These are phyloP conservation scores for Themeda triandra DNA, from an alignment of 176 grass and related monocot genomes.

Conservation along the genomic window DNA sequence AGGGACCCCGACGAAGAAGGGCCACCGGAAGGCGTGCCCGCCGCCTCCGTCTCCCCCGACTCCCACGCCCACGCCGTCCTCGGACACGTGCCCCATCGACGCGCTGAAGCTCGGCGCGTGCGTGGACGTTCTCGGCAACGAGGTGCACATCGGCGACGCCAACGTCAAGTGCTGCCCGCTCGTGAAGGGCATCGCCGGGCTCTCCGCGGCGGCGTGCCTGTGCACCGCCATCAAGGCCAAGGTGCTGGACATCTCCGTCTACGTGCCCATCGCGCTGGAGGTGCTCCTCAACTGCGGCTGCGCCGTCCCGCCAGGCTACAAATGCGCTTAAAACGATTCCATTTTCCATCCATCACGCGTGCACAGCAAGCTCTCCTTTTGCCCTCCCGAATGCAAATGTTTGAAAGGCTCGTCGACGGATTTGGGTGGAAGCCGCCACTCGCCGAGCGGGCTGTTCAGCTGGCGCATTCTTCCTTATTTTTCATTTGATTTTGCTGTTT, in stretches of 20 bases:
- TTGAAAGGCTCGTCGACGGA: background rate
- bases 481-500: constrained; percentile 21
- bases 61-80: constrained; percentile 15
- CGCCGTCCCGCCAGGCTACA: constrained; percentile 60
- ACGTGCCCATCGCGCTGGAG: constrained; percentile 51
- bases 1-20: constrained; percentile 7
- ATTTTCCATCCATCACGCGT: too few species aligned
- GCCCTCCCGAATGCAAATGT: background rate
- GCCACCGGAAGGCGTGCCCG: constrained; percentile 41
- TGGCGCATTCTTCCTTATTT: background rate
- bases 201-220: constrained; percentile 49
- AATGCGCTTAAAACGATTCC: constrained; percentile 3
- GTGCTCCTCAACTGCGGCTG: constrained; percentile 64
- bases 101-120: constrained; percentile 60
- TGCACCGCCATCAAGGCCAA: constrained; percentile 77
- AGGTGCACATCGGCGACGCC: constrained; percentile 52
- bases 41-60: constrained; percentile 29
- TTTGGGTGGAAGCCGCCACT: constrained; percentile 34
- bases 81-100: constrained; percentile 58
- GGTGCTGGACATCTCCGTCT: constrained; percentile 46
- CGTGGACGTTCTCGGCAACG: constrained; percentile 47
- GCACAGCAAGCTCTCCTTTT: too few species aligned
- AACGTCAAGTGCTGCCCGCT: constrained; percentile 56
- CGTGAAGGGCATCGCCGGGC: constrained; percentile 37
- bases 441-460: constrained; percentile 26